Base-by-base conservation (phyloP, 441 rosid species). In the Aquilaria agallochum region DNA sequence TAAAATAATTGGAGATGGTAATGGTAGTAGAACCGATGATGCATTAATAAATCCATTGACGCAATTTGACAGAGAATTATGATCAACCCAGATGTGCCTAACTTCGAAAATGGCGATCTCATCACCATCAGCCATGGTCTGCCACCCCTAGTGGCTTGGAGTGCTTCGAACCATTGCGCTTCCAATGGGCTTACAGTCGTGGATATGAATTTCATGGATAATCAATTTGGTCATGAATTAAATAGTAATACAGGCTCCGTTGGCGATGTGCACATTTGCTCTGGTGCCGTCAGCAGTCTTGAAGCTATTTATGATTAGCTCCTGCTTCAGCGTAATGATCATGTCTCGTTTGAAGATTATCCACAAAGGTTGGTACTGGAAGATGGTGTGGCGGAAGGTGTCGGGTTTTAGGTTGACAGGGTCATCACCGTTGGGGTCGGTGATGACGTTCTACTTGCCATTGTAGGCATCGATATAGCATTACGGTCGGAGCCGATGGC, bases 281-380 rank as follows among this genome's bases (percentile, higher is more conserved):
- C 85, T 82, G 32, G 82, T 76, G 0, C 78, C 85, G n/a, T 80
- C 85, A 20, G 27, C 27, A 20, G 27, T 20, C 27, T 20, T 20
- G 27, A 20, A 20, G 27, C 27, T 20, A 20, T 20, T 20, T 20
- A 20, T 20, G 27, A 20, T 20, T 20, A 20, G 27, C 27, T 20
- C 27, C 27, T 20, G 27, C 27, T 20, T 20, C 27, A 20, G 27
- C 27, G 27, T 20, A 20, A 20, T 20, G 27, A 20, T 0, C 86
- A 81, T 81, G 53, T 81, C 83, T n/a, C 86, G 69, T 47, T 76
- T 72, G 80, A 81, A 81, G 59, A 74, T 62, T 60, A 81, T 81
- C 86, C 86, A 81, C 7, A 81, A 77, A 40, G 86, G 86, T 42
- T 55, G 68, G 5, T 78, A 77, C 67, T 81, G 86, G 70, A 81